Conservation (phyloP, 2,329 filamentous ascomycete genomes). For the Parastagonospora nodorum region DNA sequence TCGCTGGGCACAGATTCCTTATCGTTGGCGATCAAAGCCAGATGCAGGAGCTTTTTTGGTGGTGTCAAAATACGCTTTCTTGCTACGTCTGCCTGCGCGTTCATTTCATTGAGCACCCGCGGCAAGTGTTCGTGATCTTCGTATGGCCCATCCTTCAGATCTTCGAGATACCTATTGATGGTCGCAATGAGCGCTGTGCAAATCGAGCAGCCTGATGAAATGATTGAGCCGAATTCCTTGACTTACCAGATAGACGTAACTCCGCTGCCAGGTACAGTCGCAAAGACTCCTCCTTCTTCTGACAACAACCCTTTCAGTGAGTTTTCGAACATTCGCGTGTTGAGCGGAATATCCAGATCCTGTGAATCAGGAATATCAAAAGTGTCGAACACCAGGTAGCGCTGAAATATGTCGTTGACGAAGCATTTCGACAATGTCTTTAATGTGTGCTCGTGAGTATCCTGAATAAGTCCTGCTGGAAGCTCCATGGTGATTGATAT, state of each 20-base stretch:
- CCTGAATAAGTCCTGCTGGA: slow-evolving; percentile 3
- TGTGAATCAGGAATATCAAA: not conserved
- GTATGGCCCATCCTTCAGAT: not conserved
- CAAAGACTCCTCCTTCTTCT: slow-evolving; percentile 2
- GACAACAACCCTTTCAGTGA: not conserved
- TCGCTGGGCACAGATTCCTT: slow-evolving; percentile 1
- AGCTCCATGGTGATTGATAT: not conserved
- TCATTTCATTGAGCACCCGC: not conserved
- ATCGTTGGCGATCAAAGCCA: slow-evolving; percentile 7
- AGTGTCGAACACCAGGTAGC: slow-evolving; percentile 4
- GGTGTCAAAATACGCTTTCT: not conserved
- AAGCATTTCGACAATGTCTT: slow-evolving; percentile 8
- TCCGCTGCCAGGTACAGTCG: slow-evolving; percentile 7
- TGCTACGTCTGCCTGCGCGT: not conserved
- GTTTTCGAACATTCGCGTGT: slow-evolving; percentile 1
- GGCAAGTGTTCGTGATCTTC: not conserved
- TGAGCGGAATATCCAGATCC: not conserved
- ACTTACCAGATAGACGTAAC: slow-evolving; percentile 11
- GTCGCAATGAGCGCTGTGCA: not conserved
- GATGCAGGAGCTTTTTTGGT: slow-evolving; percentile 4
- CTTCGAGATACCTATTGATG: not conserved
- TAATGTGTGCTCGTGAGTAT: slow-evolving; percentile 8
- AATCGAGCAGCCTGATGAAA: no score
- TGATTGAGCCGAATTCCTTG: no score
- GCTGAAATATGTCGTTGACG: slow-evolving; percentile 5